Conservation (phyloP, 169 alveolate species). For the Cryptosporidium canis region DNA sequence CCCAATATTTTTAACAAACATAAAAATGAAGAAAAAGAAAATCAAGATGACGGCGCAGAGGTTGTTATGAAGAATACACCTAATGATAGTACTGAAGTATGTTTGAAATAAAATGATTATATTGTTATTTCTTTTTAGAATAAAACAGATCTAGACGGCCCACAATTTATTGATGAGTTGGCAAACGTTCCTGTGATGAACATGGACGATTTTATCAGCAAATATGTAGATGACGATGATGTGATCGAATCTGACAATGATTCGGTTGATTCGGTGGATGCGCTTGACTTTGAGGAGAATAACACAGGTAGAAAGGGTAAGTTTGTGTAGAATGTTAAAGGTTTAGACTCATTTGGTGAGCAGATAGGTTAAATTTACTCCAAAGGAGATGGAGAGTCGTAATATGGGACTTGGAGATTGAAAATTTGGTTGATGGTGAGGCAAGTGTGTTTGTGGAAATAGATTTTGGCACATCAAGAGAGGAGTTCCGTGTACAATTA, state of each 20-base stretch:
- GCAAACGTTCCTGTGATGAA: constrained; percentile 53
- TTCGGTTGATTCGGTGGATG: constrained; percentile 5
- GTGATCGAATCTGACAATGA: background rate
- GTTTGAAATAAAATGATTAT: background rate
- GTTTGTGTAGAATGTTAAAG: background rate
- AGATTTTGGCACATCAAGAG: constrained; percentile 70
- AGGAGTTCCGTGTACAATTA: constrained; percentile 52
- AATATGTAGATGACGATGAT: constrained; percentile 38
- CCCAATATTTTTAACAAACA: constrained; percentile 5
- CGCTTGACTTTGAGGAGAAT: constrained; percentile 4
- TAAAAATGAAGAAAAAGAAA: background rate
- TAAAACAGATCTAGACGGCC: background rate
- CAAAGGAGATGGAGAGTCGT: constrained; percentile 68
- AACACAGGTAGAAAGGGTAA: background rate
- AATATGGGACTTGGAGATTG: constrained; percentile 42
- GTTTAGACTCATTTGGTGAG: background rate
- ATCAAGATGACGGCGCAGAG: constrained; percentile 21
- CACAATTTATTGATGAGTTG: constrained; percentile 66
- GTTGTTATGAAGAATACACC: background rate
- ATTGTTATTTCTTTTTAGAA: constrained; percentile 23
- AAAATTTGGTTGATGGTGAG: constrained; percentile 45
- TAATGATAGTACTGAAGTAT: background rate
- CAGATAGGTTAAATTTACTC: background rate
- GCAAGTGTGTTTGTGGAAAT: constrained; percentile 37
- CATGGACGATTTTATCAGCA: constrained; percentile 64